Percentiles rank a stretch among this genome's conserved stretches.
Conservation (phyloP, 768 basidiomycete species). For the Suillus luteus region DNA sequence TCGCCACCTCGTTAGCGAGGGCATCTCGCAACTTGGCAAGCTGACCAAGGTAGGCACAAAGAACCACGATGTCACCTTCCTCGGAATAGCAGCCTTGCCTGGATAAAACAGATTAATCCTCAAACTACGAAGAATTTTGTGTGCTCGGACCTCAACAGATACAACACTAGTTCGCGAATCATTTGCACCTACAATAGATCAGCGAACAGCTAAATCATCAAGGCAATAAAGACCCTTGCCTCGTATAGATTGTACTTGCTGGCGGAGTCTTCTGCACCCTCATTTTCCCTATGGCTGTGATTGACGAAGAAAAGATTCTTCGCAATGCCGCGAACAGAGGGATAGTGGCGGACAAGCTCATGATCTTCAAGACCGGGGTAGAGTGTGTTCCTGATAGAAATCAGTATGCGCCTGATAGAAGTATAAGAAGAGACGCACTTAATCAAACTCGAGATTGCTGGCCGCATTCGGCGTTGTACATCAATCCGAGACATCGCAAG, state of each 20-base stretch:
- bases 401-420: neutral
- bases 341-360: constrained; percentile 49
- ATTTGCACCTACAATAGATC: constrained; percentile 38
- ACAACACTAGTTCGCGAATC: constrained; percentile 55
- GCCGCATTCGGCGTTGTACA: constrained; percentile 77
- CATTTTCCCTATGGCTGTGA: constrained; percentile 63
- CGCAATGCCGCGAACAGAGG: constrained; percentile 58
- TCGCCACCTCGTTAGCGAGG: constrained; percentile 49
- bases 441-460: constrained; percentile 58
- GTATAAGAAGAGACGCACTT: constrained; percentile 13
- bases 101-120: constrained; percentile 1
- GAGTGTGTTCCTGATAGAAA: constrained; percentile 47
- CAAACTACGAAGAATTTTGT: neutral
- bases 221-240: constrained; percentile 55
- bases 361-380: constrained; percentile 66
- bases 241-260: constrained; percentile 72
- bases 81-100: constrained; percentile 51
- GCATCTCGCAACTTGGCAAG: constrained; percentile 46
- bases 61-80: constrained; percentile 53
- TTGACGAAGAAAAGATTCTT: constrained; percentile 70
- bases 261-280: constrained; percentile 57
- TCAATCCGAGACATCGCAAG: constrained; percentile 69
- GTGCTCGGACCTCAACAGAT: constrained; percentile 43
- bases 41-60: constrained; percentile 57
- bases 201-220: constrained; percentile 9